Conservation (phyloP, 257 asterid species). For the Plantago major region DNA sequence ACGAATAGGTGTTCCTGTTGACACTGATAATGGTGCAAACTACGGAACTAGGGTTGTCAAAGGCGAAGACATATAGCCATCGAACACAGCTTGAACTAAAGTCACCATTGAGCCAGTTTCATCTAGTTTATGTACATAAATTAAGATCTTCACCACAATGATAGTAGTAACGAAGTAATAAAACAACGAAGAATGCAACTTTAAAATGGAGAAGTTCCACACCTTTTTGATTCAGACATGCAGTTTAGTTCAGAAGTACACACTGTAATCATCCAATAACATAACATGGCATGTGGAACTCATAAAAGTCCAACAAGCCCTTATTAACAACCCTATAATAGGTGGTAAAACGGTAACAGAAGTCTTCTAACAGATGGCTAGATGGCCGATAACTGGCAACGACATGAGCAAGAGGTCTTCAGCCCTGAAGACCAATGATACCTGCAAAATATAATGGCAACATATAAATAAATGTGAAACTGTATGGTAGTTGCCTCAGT, state of each 20-base stretch:
- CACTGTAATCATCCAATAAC: neutral
- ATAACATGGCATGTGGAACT: conserved; percentile 9
- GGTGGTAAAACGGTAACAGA: conserved; percentile 9
- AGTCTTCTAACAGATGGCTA: conserved; percentile 14
- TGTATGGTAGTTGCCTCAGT: neutral
- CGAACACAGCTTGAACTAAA: too few relatives aligned
- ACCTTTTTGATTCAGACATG: neutral
- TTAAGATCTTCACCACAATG: too few relatives aligned
- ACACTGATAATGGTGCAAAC: too few relatives aligned
- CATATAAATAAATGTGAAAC: neutral
- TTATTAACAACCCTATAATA: conserved; percentile 19
- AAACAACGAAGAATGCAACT: neutral
- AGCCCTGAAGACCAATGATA: conserved; percentile 90
- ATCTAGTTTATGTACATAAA: too few relatives aligned
- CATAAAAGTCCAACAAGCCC: conserved; percentile 16
- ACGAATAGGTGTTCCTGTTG: too few relatives aligned
- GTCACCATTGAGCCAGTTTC: too few relatives aligned
- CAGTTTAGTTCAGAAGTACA: neutral
- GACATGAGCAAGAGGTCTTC: conserved; percentile 20
- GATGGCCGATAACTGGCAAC: conserved; percentile 5
- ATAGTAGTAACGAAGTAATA: too few relatives aligned
- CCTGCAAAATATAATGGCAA: conserved; percentile 48
- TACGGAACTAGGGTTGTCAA: too few relatives aligned
- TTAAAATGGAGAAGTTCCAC: neutral
- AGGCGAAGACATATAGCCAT: too few relatives aligned